Base-by-base conservation (phyloP, 1,284 basidiomycete genomes). In the Rhodotorula sp. region DNA sequence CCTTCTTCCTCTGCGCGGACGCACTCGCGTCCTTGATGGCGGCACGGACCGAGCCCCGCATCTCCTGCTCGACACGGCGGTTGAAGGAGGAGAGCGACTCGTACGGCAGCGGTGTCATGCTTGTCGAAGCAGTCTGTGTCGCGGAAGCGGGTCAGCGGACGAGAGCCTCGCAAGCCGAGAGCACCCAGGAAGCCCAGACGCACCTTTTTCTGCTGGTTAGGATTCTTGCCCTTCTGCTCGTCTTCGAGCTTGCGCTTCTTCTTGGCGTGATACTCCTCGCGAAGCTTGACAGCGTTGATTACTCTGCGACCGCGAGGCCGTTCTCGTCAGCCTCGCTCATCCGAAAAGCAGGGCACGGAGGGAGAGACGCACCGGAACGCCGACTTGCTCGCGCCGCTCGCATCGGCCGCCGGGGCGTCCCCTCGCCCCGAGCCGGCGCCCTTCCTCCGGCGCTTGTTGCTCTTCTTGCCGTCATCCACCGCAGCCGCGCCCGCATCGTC, bases 71-170 rank as follows among this genome's bases (percentile, higher is more conserved):
- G 56, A 76, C 74, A 9, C 74, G 70, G 23, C 68, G 72, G 66
- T 74, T 74, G 67, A 76, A 76, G 42, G 72, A 65, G 19, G 63
- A 41, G 34, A 76, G 66, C 42, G 74, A 76, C 48, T 76, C 74
- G 70, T 76, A 68, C 16, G 74, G 74, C 17, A 76, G 61, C 4
- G 71, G 66, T 5, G 50, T 25, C 34, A 75, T 25, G 57, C 46
- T 67, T 67, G 70, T 71, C 64, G 34, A 27, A 44, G 46, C 4
- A 7, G 13, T 19, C 45, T 7, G 4, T 4, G 56, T 49, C 41
- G 14, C n/a, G 3, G 23, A 8, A 16, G 3, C 7, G n/a, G 52
- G 46, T 59, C 14, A 59, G 58, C 34, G 17, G 2, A 25, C 1
- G n/a, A 19, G 41, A n/a, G 41, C 23, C 17, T 17, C 13, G 7